These are phyloP conservation scores for Alternaria hordeiaustralica DNA, from an alignment of 2,329 filamentous ascomycete genomes.

Conservation along the genomic window DNA sequence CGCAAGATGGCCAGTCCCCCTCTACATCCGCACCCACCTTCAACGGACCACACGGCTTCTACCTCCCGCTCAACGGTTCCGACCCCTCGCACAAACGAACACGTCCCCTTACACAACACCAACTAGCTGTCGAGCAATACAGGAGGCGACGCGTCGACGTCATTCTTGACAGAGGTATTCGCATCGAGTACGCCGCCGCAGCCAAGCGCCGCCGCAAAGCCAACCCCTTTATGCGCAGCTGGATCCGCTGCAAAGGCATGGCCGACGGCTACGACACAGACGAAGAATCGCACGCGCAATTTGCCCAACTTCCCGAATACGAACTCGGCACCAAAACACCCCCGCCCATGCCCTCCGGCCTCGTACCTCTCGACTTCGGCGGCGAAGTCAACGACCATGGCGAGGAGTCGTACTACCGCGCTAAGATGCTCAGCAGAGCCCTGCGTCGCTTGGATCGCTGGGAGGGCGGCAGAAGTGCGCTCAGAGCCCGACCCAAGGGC, in stretches of 20 bases:
- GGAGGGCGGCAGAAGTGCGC: slow-evolving; percentile 55
- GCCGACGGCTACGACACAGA: slow-evolving; percentile 57
- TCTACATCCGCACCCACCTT: slow-evolving; percentile 44
- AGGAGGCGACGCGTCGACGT: slow-evolving; percentile 81
- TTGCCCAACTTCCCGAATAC: slow-evolving; percentile 47
- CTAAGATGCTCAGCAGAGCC: slow-evolving; percentile 69
- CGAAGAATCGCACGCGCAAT: slow-evolving; percentile 39
- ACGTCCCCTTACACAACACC: slow-evolving; percentile 79
- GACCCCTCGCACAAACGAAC: slow-evolving; percentile 60
- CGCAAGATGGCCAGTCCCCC: slow-evolving; percentile 44
- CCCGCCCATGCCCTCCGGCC: slow-evolving; percentile 56
- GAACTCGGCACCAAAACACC: slow-evolving; percentile 38
- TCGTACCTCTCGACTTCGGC: slow-evolving; percentile 62
- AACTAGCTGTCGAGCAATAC: slow-evolving; percentile 80
- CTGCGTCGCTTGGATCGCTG: slow-evolving; percentile 73
- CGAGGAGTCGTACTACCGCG: slow-evolving; percentile 72
- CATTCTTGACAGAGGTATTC: slow-evolving; percentile 76
- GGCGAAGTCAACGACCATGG: slow-evolving; percentile 75
- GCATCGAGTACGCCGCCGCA: slow-evolving; percentile 68
- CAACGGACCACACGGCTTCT: slow-evolving; percentile 61
- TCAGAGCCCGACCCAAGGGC: slow-evolving; percentile 34
- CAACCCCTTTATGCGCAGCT: slow-evolving; percentile 70
- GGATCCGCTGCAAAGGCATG: slow-evolving; percentile 64
- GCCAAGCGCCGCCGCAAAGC: slow-evolving; percentile 68
- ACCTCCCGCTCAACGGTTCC: slow-evolving; percentile 60